Conservation (phyloP, 2,329 filamentous ascomycete genomes). For the Aspergillus ochraceoroseus region DNA sequence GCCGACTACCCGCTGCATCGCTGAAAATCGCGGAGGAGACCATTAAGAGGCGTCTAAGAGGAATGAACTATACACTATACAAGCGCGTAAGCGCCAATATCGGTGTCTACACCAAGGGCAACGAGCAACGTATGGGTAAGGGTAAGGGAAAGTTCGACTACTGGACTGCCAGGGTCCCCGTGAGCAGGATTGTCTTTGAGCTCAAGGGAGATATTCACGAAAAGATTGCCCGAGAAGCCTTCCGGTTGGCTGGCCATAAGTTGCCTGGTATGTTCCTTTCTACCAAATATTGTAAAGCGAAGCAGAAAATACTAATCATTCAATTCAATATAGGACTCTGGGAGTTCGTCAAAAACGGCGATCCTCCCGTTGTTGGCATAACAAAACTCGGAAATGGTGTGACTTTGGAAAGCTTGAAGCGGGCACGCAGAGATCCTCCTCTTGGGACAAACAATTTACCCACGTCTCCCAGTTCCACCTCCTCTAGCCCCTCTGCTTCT, state of each 20-base stretch:
- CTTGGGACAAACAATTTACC: conserved; percentile 31
- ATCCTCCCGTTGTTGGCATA: conserved; percentile 82
- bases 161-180: conserved; percentile 84
- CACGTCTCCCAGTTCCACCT: conserved; percentile 31
- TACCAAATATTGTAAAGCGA: conserved; percentile 5
- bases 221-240: conserved; percentile 87
- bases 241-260: conserved; percentile 90
- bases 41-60: conserved; percentile 80
- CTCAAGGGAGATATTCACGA: conserved; percentile 89
- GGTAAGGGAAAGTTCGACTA: conserved; percentile 97
- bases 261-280: conserved; percentile 65
- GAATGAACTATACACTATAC: conserved; percentile 87
- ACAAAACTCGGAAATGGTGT: conserved; percentile 80
- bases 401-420: conserved; percentile 77
- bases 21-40: conserved; percentile 90
- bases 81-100: conserved; percentile 88
- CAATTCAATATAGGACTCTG: conserved; percentile 49
- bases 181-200: conserved; percentile 90
- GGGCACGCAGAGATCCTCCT: conserved; percentile 64
- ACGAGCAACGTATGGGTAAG: conserved; percentile 98
- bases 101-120: conserved; percentile 91
- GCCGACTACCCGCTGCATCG: conserved; percentile 78
- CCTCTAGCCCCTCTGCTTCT: conserved; percentile 35
- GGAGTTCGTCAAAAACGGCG: conserved; percentile 91
- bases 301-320: conserved; percentile 18